Conservation (phyloP, 345 rosid species). For the Mercurialis annua region DNA sequence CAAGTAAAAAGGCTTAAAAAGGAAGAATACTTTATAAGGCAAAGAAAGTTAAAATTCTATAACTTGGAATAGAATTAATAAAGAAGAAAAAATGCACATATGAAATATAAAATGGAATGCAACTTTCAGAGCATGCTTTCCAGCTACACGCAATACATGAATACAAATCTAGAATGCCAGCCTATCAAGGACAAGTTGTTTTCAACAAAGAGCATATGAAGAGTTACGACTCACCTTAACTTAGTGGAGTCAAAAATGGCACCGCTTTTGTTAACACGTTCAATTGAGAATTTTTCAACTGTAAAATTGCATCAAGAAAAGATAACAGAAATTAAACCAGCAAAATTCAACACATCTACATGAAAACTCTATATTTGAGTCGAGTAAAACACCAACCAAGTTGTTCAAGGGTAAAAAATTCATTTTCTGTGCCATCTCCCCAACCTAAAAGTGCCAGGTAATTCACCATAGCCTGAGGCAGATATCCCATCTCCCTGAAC, state of each 20-base stretch:
- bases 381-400: conserved; percentile 53
- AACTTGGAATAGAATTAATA: not conserved
- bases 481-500: conserved; percentile 94
- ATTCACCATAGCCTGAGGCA: conserved; percentile 92
- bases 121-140: not conserved
- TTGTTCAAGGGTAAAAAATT: conserved; percentile 75
- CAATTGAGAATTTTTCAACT: conserved; percentile 84
- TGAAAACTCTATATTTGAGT: not conserved
- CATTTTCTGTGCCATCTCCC: conserved; percentile 99
- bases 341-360: not conserved
- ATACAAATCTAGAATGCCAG: conserved; percentile 1
- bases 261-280: conserved; percentile 84
- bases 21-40: not conserved
- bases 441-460: conserved; percentile 91
- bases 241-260: conserved; percentile 82
- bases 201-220: conserved; percentile 16
- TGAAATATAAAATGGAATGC: not conserved
- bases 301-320: conserved; percentile 23
- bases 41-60: too few relatives aligned
- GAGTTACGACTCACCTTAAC: conserved; percentile 53
- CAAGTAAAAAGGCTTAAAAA: conserved; percentile 20
- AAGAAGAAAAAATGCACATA: not conserved
- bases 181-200: not conserved
- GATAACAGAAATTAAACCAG: conserved; percentile 15
- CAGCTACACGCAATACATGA: conserved; percentile 12